Base-by-base conservation (phyloP, 164 flowering plant genomes). In the Nelumbo lutea region DNA sequence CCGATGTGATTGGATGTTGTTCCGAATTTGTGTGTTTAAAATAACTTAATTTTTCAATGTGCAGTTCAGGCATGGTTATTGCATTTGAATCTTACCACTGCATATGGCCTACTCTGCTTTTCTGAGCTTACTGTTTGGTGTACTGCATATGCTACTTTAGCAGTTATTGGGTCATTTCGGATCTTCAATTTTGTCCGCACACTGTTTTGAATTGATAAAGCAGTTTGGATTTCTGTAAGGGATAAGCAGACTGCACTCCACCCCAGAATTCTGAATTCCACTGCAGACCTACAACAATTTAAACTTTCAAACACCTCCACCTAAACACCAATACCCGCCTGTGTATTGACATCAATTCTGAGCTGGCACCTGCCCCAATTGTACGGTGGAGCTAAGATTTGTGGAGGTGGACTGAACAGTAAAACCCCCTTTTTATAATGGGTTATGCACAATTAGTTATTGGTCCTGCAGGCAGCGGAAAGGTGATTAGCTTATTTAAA, bases 391-490 rank as follows among this genome's bases (percentile, higher is more conserved):
- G 27, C 27, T 27, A 27, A 27, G 27, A 27, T 27, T 27, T 27
- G 27, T 27, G 27, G 27, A 27, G 27, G 27, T 27, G 27, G 27
- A 27, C 0, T 27, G 27, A 27, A 27, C 27, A 27, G 27, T 27
- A 27, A 27, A 27, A 27, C 0, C 42, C 38, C 2, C 9, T 58
- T 2, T 52, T 64, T 42, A 60, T 11, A 53, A 95, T 92, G 99
- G 99, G 98, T 47, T 95, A 80, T 52, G 99, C 99, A 27, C 99
- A 96, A 61, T 85, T 93, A 5, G 98, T 96, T 65, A 92, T 90
- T 70, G 97, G 98, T 61, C 97, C 99, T 64, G 98, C 98, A 0
- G 98, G 98, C 73, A 90, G 96, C 73, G 98, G 98, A 59, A 96
- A 92, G 96, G 98, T 91, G 68, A 77, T 72, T 50, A 10, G n/a